phyloP scores from a whole-genome alignment of 1,284 basidiomycete species.

The Rhodotorula sp. region DNA sequence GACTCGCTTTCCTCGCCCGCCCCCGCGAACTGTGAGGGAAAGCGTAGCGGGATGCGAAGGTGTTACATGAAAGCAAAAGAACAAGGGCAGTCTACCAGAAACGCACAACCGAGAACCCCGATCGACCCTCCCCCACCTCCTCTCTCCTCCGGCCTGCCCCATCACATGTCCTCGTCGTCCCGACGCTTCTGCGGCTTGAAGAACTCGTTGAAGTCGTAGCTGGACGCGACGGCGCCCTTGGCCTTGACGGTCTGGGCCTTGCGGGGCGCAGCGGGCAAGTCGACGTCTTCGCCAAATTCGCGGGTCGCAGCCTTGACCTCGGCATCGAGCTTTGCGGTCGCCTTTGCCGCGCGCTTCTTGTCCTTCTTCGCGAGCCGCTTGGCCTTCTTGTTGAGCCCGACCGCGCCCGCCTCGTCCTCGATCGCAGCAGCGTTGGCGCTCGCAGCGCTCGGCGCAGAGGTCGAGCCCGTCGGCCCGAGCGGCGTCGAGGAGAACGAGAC shows the following conservation, averaged over 20 bases:
- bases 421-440: constrained; percentile 28
- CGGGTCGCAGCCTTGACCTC: constrained; percentile 24
- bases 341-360: constrained; percentile 43
- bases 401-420: constrained; percentile 35
- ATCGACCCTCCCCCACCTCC: neutral
- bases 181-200: neutral
- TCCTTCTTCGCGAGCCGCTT: constrained; percentile 46
- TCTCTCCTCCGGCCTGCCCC: neutral
- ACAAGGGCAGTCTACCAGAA: neutral
- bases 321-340: constrained; percentile 19
- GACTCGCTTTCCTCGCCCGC: too few relatives aligned
- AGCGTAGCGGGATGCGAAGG: neutral
- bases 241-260: constrained; percentile 19
- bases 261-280: constrained; percentile 30
- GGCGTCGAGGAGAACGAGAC: constrained; percentile 42
- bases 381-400: constrained; percentile 46
- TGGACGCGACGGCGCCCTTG: constrained; percentile 2
- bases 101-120: too few relatives aligned
- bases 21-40: neutral
- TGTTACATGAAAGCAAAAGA: neutral
- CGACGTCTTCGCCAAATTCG: constrained; percentile 40
- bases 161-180: constrained; percentile 9
- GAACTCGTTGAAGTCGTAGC: constrained; percentile 20
- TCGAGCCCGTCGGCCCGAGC: constrained; percentile 35
- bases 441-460: constrained; percentile 15